Base-by-base conservation (phyloP, 805 yeast species). In the Crinitomyces ghanaensis region DNA sequence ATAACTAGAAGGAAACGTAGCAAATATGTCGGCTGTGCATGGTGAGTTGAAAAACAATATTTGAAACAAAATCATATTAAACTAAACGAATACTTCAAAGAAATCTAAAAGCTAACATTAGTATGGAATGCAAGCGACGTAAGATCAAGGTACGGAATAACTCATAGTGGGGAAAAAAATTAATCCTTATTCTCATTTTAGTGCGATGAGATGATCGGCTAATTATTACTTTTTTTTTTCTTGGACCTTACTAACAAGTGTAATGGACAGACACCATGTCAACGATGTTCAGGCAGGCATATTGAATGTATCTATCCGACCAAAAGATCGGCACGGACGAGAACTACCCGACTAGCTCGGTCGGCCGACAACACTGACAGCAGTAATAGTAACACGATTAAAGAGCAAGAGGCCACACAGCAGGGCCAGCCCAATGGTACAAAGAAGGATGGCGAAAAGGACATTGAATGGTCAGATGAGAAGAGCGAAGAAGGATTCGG, bases 111-210 rank as follows among this genome's bases (percentile, higher is more conserved):
- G 15, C 14, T 29, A 7, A 7, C 14, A 11, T 11, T 17, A 41
- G 48, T 25, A 17, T 30, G 25, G 50, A 34, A 17, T 47, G 51
- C 36, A 40, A 39, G 27, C 36, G 43, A 14, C 40, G 51, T 6
- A 47, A 47, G 28, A 43, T 47, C 31, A 45, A 39, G 36, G 48
- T 44, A 21, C 6, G 37, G 16, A 15, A 12, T 4, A 8, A 12
- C 11, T n/a, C 11, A 12, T 28, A n/a, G 30, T 15, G 11, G 7
- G 9, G 8, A 9, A 9, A 9, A 26, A 9, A n/a, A 26, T 16
- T 28, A 8, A n/a, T 16, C 31, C 11, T 28, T 11, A 11, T 17
- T 8, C 9, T 11, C 8, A 9, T 11, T 6, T 11, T 6, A 6
- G n/a, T 14, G 18, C 7, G 13, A 8, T 12, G 8, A 19, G 18